These are phyloP conservation scores for Leucosporidium scottii DNA, from an alignment of 768 basidiomycete species.

Conservation along the genomic window DNA sequence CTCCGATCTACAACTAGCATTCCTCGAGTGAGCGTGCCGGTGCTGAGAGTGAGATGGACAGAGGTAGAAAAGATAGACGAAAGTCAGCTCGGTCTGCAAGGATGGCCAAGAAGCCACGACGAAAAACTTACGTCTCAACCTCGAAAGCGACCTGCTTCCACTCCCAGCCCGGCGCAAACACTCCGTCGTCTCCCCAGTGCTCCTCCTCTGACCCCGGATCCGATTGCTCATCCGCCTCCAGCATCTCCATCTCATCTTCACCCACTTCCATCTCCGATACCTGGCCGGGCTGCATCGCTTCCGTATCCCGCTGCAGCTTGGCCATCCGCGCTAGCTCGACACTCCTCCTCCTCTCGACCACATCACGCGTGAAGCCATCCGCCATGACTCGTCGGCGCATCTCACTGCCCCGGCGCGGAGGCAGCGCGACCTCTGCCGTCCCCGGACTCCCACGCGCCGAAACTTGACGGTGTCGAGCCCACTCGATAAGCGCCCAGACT, in stretches of 20 bases:
- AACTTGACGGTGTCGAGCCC: background rate
- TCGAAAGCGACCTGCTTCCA: constrained; percentile 33
- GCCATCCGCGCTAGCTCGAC: background rate
- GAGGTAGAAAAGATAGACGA: background rate
- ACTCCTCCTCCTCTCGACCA: background rate
- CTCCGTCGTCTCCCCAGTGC: constrained; percentile 6
- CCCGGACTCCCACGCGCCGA: background rate
- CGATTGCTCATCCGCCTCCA: background rate
- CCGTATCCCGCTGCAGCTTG: too few relatives aligned
- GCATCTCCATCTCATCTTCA: background rate
- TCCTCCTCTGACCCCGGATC: background rate
- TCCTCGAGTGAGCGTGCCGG: constrained; percentile 26
- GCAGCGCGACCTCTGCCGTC: background rate
- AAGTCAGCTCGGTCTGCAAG: background rate
- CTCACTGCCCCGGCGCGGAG: background rate
- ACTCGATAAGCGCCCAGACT: constrained; percentile 73
- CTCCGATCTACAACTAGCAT: constrained; percentile 26
- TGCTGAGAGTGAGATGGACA: constrained; percentile 1
- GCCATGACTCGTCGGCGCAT: background rate
- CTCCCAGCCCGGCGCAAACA: constrained; percentile 36
- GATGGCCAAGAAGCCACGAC: accelerated
- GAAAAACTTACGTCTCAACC: constrained; percentile 23
- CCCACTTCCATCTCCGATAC: background rate
- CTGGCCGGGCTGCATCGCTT: too few relatives aligned
- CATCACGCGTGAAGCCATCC: background rate